Base-by-base conservation (phyloP, 441 rosid genomes). In the Corymbia citriodora region DNA sequence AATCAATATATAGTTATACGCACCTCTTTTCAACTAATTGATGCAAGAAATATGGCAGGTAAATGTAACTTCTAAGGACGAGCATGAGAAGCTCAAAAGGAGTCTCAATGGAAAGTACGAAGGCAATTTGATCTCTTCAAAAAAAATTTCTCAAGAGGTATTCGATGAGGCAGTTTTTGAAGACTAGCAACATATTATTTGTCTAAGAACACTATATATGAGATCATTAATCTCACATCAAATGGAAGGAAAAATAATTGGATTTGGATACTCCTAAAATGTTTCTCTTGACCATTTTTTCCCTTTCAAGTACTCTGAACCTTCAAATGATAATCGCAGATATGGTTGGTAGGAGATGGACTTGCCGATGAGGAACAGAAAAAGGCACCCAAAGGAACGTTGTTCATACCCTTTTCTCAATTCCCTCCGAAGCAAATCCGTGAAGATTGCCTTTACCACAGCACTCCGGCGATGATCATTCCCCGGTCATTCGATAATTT, bases 321-420 rank as follows among this genome's bases (percentile, higher is more conserved):
- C 54, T 52, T 52, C 54, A 52, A 52, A 52, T 13, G 54, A 52
- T 52, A 52, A 52, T 13, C 49, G 89, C 82, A 88, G 90, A 25
- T 88, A 82, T 90, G 92, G 92, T 7, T 90, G 36, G 85, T 90
- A 31, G 92, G 92, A 83, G 92, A 90, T 81, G 92, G 90, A 83
- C 25, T 90, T 53, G 88, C 88, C 6, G 88, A 49, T 16, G 92
- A 90, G 63, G 88, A 90, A 82, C 92, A 88, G 52, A 65, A 16
- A 8, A 90, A 90, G 86, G 90, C 92, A n/a, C 31, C 81, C 40
- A 40, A 83, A 55, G 92, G 92, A 45, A 82, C 92, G 21, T 36
- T 88, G 31, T 90, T 90, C 55, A 88, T 88, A 19, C 92, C 92
- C 31, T 90, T 90, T 57, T 88, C 88, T 19, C 92, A 90, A 54